Conservation (phyloP, 164 flowering plant species). For the Akebia trifoliata region DNA sequence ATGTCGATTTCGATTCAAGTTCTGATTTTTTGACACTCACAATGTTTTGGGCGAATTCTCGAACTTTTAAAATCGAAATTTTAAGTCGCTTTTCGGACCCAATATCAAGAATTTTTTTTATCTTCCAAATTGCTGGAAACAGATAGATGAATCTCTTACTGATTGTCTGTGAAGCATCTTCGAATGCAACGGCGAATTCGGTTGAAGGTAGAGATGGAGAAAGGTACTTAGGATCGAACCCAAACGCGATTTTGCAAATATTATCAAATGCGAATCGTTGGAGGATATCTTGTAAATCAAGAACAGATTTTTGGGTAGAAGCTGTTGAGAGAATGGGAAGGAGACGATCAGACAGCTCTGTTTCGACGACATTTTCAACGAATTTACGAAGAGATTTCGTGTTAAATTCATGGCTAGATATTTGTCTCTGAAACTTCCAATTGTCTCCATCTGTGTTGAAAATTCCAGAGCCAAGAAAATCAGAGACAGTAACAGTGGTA, state of each 20-base stretch:
- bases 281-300: constrained; percentile 52
- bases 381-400: constrained; percentile 43
- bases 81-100: constrained; percentile 35
- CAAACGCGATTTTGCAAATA: constrained; percentile 49
- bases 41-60: constrained; percentile 31
- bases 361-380: constrained; percentile 32
- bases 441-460: constrained; percentile 38
- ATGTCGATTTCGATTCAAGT: constrained; percentile 12
- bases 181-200: constrained; percentile 37
- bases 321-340: constrained; percentile 32
- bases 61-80: constrained; percentile 19
- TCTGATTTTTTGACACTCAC: constrained; percentile 32
- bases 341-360: constrained; percentile 35
- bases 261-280: constrained; percentile 54
- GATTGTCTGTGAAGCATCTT: constrained; percentile 22
- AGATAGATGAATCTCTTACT: constrained; percentile 21
- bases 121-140: constrained; percentile 30
- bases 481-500: constrained; percentile 9
- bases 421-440: constrained; percentile 53
- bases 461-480: constrained; percentile 47
- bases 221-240: constrained; percentile 42
- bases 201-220: constrained; percentile 28
- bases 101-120: constrained; percentile 18
- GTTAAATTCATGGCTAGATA: constrained; percentile 46
- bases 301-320: constrained; percentile 19